Base-by-base conservation (phyloP, 2,329 filamentous ascomycete genomes). In the Coleophoma eucalyptorum region DNA sequence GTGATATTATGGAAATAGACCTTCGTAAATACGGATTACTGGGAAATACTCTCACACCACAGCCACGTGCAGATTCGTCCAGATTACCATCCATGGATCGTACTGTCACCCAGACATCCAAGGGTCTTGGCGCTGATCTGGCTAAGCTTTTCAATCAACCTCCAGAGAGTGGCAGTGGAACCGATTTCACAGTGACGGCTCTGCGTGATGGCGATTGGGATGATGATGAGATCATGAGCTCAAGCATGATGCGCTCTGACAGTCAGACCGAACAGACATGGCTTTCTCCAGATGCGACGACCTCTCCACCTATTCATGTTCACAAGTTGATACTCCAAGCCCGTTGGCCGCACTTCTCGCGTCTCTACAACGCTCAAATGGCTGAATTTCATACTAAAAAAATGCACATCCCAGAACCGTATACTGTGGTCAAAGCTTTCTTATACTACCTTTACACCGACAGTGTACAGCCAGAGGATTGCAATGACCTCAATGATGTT, bases 391-490 rank as follows among this genome's bases (percentile, higher is more conserved):
- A 99, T 66, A 94, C 90, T 15, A 94, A 94, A 64, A 91, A 89
- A 69, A 94, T 99, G 87, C 93, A 99, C 70, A 96, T 99, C 42
- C 93, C 94, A 0, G 95, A 99, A 64, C 92, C 93, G 1, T 97
- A 97, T 69, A 86, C 85, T 1, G 91, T 96, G 0, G 94, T 99
- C 43, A 91, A 90, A 59, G 90, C 93, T 1, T 99, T 99, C 65
- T 78, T 99, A 26, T 93, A 94, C 70, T 99, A 97, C 65, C 81
- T 99, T 1, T 99, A 99, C 70, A 97, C 94, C 0, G 94, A 99
- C 68, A 93, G 87, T 59, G 97, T 99, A 58, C 76, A 83, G 57
- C 66, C 69, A 2, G 73, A 77, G 21, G 69, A 72, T n/a, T 72
- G 75, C 43, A 81, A 82, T 0, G 80, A 86, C 45, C 81, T 97